Base-by-base conservation (phyloP, 2,329 filamentous ascomycete genomes). In the Diaporthe vaccinii region DNA sequence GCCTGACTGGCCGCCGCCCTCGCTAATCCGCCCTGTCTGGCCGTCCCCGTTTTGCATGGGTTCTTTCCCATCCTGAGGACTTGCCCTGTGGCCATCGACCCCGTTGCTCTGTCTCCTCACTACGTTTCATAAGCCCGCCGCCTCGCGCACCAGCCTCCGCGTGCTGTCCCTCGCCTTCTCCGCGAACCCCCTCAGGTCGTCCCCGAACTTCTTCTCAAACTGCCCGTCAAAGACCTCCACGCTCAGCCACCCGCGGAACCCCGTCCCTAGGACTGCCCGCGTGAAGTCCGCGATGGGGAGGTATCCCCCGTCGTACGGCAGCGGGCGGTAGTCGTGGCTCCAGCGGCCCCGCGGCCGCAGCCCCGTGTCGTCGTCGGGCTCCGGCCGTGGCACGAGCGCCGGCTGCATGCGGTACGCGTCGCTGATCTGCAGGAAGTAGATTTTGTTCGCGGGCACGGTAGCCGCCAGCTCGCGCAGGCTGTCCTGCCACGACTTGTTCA, bases 351-450 rank as follows among this genome's bases (percentile, higher is more conserved):
- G 85, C 0, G 93, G 91, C 41, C 91, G 83, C 58, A 92, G 79
- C 0, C 91, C 92, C 8, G 85, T 83, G 34, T 88, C 84, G 46
- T 90, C 86, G 36, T 76, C n/a, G 5, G 59, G 51, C 22, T 72
- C 75, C 0, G 82, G 79, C 59, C 88, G 82, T 5, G 86, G 84
- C 31, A 86, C 82, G 7, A 95, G 80, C 0, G 93, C 91, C 5
- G 86, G 83, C 0, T 86, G 84, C 51, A 91, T 87, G 78, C 88
- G 91, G 80, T 95, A 95, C 0, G 91, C 94, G 81, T 96, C 94
- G 4, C 90, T 93, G 72, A 96, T 92, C 81, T 96, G 94, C 3
- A 96, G 82, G 0, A 95, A 84, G 80, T 90, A 95, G 53, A 96
- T 94, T 84, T 93, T 95, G 2, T 93, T 91, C 0, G 87, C 83